These are phyloP conservation scores for Sarcomyxa edulis DNA, from an alignment of 768 basidiomycete genomes.

Conservation along the genomic window DNA sequence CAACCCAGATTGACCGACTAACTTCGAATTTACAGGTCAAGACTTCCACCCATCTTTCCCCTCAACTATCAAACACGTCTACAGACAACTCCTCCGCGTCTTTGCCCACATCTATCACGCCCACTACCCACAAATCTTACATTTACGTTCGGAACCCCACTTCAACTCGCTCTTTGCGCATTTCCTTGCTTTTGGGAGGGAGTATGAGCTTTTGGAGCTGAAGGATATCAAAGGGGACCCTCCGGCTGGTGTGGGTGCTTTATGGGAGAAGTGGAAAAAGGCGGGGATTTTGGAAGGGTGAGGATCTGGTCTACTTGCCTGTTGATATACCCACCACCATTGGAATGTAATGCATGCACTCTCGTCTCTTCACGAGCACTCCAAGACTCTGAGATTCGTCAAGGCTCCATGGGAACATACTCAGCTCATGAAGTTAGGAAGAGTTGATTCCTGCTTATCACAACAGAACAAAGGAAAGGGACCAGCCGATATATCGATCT, in stretches of 20 bases:
- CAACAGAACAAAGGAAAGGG: no score
- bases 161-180: conserved; percentile 98
- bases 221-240: conserved; percentile 79
- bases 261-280: conserved; percentile 90
- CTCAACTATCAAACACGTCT: conserved; percentile 86
- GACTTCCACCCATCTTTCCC: conserved; percentile 88
- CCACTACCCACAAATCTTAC: conserved; percentile 87
- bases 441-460: no score
- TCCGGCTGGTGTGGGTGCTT: conserved; percentile 56
- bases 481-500: no score
- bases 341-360: background rate
- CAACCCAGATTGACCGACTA: background rate
- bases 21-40: conserved; percentile 52
- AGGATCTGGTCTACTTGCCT: background rate
- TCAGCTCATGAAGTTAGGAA: no score
- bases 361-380: background rate
- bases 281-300: conserved; percentile 63
- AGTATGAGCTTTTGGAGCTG: conserved; percentile 87
- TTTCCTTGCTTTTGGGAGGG: conserved; percentile 91
- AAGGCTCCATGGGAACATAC: background rate
- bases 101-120: conserved; percentile 98
- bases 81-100: conserved; percentile 93
- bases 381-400: background rate
- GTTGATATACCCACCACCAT: background rate
- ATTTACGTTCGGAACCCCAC: conserved; percentile 90